These are phyloP conservation scores for Senecio squalidus DNA, from an alignment of 140 eudicot species.

Conservation along the genomic window DNA sequence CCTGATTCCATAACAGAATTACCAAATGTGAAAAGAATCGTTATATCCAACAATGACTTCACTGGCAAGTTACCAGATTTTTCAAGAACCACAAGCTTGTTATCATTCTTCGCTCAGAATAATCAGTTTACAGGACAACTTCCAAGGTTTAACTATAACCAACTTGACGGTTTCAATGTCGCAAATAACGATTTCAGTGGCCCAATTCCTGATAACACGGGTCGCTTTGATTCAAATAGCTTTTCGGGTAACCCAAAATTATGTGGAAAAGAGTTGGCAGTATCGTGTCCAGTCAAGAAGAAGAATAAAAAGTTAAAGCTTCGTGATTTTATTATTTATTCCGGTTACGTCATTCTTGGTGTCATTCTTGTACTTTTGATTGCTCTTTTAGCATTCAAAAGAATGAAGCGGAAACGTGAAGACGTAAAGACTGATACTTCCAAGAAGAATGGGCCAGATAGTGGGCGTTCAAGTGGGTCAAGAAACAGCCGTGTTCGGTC, in stretches of 20 bases:
- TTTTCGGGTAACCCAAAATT: slow-evolving; percentile 32
- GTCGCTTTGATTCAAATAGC: slow-evolving; percentile 32
- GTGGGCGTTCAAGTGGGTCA: slow-evolving; percentile 40
- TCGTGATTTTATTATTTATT: slow-evolving; percentile 19
- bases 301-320: slow-evolving; percentile 15
- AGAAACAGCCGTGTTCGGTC: slow-evolving; percentile 44
- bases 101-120: slow-evolving; percentile 45
- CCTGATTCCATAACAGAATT: slow-evolving; percentile 36
- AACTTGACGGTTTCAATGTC: slow-evolving; percentile 28
- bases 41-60: slow-evolving; percentile 41
- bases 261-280: slow-evolving; percentile 29
- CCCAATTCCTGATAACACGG: slow-evolving; percentile 36
- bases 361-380: slow-evolving; percentile 26
- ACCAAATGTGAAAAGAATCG: slow-evolving; percentile 47
- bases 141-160: slow-evolving; percentile 34
- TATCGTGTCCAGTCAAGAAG: slow-evolving; percentile 22
- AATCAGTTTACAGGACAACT: slow-evolving; percentile 45
- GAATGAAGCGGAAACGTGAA: not conserved
- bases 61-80: slow-evolving; percentile 54
- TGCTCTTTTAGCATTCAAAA: slow-evolving; percentile 26
- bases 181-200: slow-evolving; percentile 37
- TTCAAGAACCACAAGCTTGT: slow-evolving; percentile 48
- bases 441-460: slow-evolving; percentile 18
- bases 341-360: slow-evolving; percentile 27
- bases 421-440: slow-evolving; percentile 10